Base-by-base conservation (phyloP, 148 eudicot genomes). In the Linanthus parryae region DNA sequence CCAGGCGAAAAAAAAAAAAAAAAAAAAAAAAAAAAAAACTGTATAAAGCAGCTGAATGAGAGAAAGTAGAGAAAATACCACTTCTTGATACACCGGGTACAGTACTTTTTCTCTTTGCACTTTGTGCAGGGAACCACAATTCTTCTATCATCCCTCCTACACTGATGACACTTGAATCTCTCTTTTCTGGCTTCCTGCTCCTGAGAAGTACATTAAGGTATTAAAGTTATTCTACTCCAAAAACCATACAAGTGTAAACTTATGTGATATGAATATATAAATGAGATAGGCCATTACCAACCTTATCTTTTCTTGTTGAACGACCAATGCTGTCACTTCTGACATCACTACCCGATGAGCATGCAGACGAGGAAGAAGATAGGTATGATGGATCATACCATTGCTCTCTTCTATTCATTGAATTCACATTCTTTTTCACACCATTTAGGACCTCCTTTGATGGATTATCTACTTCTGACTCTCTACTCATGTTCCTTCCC, bases 141-240 rank as follows among this genome's bases (percentile, higher is more conserved):
- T 50, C 52, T 72, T 64, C 84, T 74, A 48, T 76, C 81, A 24
- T 23, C 61, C 61, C 75, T 81, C 52, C 48, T 62, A 51, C 94
- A 88, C 37, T 88, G 96, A 56, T 88, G 96, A 48, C 96, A 88
- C 42, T 34, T 74, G 10, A 56, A 31, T 22, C 44, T 17, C 36
- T 62, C 46, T 52, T 64, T 42, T 15, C 18, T 45, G 19, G 56
- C 61, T 21, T 48, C 63, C 94, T 85, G 74, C 27, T 50, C 24
- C 24, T 40, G 40, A 42, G 16, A 59, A 58, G 10, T 27, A 29
- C 18, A 14, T 38, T 3, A 56, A 45, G 36, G 8, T 27, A 35
- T 43, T 54, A 15, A 7, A 23, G 5, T 21, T 5, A 25, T 36
- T 27, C 26, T 16, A 10, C 6, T 10, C 13, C 40, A 60, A 21